phyloP scores from a whole-genome alignment of 2,329 filamentous ascomycete species.

The Sarocladium kiliense region DNA sequence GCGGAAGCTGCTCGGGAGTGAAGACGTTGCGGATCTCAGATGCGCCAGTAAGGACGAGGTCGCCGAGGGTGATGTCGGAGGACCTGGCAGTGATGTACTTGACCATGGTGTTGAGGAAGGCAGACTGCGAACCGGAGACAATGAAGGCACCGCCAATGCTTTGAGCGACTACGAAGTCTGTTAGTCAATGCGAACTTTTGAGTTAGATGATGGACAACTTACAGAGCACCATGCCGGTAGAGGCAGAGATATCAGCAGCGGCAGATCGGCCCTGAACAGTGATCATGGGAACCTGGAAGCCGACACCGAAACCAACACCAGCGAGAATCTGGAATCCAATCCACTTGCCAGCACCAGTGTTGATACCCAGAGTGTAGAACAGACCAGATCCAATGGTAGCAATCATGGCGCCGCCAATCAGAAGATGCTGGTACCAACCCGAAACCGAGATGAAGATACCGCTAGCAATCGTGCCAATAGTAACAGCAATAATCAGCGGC shows the following conservation, averaged over 20 bases:
- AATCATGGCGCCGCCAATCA: conserved; percentile 39
- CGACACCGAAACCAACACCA: conserved; percentile 41
- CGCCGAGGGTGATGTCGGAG: conserved; percentile 29
- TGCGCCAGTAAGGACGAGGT: conserved; percentile 38
- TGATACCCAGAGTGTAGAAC: conserved; percentile 34
- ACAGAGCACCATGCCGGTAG: conserved; percentile 42
- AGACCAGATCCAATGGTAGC: conserved; percentile 38
- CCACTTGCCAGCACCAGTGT: conserved; percentile 37
- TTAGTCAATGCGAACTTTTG: conserved; percentile 14
- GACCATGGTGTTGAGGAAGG: conserved; percentile 41
- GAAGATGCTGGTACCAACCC: conserved; percentile 37
- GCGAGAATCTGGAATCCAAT: conserved; percentile 49
- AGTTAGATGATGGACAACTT: conserved; percentile 15
- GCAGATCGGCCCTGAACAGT: conserved; percentile 37
- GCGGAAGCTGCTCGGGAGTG: conserved; percentile 33
- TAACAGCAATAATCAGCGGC: conserved; percentile 7
- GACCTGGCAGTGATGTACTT: conserved; percentile 25
- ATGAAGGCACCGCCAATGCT: conserved; percentile 46
- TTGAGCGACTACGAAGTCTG: conserved; percentile 33
- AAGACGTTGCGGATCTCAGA: conserved; percentile 54
- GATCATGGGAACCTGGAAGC: conserved; percentile 46
- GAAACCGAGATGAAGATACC: conserved; percentile 27
- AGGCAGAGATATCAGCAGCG: conserved; percentile 38
- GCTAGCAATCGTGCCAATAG: not conserved
- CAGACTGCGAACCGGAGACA: conserved; percentile 41